Conservation (phyloP, 345 rosid genomes). For the Dovyalis caffra region DNA sequence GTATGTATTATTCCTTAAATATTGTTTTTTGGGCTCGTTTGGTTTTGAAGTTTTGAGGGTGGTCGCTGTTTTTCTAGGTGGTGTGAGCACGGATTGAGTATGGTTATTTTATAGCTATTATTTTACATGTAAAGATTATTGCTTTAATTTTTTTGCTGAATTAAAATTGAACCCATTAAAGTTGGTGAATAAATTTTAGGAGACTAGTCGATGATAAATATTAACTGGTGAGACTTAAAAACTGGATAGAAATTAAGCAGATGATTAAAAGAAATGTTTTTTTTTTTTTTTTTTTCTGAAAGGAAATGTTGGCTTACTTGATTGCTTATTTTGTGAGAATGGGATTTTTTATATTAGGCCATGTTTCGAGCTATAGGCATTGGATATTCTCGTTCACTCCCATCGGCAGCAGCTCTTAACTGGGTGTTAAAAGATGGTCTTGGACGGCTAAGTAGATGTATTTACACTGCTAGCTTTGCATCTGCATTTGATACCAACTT, state of each 20-base stretch:
- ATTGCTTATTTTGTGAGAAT: background rate
- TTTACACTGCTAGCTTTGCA: conserved; percentile 85
- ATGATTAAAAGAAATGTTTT: no score
- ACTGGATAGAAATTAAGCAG: no score
- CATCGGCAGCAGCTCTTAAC: conserved; percentile 88
- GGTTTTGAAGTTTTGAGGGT: background rate
- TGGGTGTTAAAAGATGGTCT: conserved; percentile 94
- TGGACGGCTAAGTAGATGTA: conserved; percentile 81
- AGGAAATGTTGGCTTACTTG: no score
- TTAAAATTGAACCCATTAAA: background rate
- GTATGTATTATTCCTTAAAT: conserved; percentile 26
- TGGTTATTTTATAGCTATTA: background rate
- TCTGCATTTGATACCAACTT: conserved; percentile 89
- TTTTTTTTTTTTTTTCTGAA: no score
- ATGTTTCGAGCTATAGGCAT: conserved; percentile 92
- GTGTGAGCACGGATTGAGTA: background rate
- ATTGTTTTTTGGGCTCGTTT: background rate
- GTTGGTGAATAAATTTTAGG: background rate
- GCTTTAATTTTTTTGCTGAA: background rate
- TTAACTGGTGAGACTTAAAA: no score
- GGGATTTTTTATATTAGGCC: conserved; percentile 41
- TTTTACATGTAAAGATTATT: background rate
- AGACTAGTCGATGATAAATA: no score
- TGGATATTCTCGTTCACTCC: conserved; percentile 75
- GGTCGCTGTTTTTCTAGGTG: no score